Base-by-base conservation (phyloP, 352 stramenopile species). In the Phytophthora brassicae region DNA sequence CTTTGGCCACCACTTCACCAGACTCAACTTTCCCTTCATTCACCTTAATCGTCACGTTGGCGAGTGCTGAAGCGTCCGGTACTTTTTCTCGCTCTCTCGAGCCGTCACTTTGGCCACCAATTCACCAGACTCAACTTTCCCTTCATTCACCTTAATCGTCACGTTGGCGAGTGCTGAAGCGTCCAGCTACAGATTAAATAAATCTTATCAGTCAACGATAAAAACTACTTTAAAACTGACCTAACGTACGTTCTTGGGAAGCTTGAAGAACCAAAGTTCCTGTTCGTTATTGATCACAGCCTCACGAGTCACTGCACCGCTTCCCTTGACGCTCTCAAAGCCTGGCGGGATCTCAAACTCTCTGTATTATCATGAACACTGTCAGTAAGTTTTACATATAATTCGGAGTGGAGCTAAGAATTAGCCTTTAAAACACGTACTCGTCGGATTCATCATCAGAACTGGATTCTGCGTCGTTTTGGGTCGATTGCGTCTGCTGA, bases 211-310 rank as follows among this genome's bases (percentile, higher is more conserved):
- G 53, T 36, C 43, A 31, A 17, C 5, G 8, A 16, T 31, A n/a
- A 22, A 6, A 17, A 7, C 35, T 22, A 0, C 19, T 54, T 45
- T 26, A 1, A 0, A 44, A 51, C 20, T n/a, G 42, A 33, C 36
- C 0, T 0, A 86, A 45, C 84, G 47, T 75, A 92, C 84, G 51
- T 88, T 65, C 66, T 91, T 93, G 33, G 84, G 84, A 20, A 93
- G 77, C 67, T 89, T 90, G 56, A 93, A 91, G 54, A 93, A 88
- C 84, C 84, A 93, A n/a, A 93, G 76, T 59, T 93, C 84, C 65
- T 91, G 84, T 56, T 90, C 80, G n/a, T 78, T 74, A 3, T 74
- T 70, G 14, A 91, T 68, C 44, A 91, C 72, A 0, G 71, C 65
- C 66, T 90, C 81, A 19, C 78, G 79, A 16, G 81, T 88, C 39